phyloP scores from a whole-genome alignment of 257 asterid genomes.

The Gentiana straminea region DNA sequence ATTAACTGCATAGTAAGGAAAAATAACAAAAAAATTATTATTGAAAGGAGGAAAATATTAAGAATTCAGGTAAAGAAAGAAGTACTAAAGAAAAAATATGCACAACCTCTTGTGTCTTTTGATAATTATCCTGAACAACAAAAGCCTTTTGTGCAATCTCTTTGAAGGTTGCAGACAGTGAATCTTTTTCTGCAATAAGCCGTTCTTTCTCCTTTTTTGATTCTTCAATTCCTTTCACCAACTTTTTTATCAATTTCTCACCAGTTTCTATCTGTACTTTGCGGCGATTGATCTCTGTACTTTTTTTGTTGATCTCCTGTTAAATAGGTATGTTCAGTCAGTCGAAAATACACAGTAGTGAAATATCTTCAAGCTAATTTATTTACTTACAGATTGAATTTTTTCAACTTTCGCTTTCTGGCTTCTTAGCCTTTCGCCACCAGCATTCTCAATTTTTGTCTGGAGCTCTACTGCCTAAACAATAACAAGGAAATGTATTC shows the following conservation, averaged over 20 bases:
- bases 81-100: not conserved
- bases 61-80: not conserved
- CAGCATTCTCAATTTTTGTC: slow-evolving; percentile 88
- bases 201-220: slow-evolving; percentile 63
- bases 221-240: slow-evolving; percentile 77
- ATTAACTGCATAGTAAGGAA: slow-evolving; percentile 39
- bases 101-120: slow-evolving; percentile 67
- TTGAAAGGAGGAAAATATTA: not conserved
- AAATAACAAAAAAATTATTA: slow-evolving; percentile 2
- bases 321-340: slow-evolving; percentile 7
- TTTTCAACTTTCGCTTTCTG: slow-evolving; percentile 59
- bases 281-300: slow-evolving; percentile 77
- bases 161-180: slow-evolving; percentile 47
- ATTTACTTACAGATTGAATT: slow-evolving; percentile 73
- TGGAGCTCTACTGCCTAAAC: slow-evolving; percentile 72
- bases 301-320: slow-evolving; percentile 69
- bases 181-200: slow-evolving; percentile 48
- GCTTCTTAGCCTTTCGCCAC: slow-evolving; percentile 69
- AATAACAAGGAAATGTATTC: slow-evolving; percentile 1
- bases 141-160: slow-evolving; percentile 81
- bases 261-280: slow-evolving; percentile 82
- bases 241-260: slow-evolving; percentile 56
- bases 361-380: not conserved
- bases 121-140: slow-evolving; percentile 65
- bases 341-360: not conserved